Evolutionary conservation across 2,329 filamentous ascomycete genomes (phyloP).

Genomic region (Penicillium polonicum): DNA sequence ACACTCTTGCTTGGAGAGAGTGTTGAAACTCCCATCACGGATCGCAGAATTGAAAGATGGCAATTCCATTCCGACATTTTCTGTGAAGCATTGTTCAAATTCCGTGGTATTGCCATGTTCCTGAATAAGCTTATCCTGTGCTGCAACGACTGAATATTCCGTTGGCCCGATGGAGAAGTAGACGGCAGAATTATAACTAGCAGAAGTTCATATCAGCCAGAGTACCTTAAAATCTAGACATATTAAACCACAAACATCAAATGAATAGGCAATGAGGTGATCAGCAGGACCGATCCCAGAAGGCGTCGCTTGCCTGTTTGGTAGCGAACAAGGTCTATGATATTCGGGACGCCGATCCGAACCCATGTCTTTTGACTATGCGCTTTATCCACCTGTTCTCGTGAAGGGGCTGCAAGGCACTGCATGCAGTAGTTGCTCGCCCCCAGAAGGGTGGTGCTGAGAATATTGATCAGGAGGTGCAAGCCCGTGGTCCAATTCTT

Average conservation of each 20-base stretch:
- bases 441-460: not conserved
- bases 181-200: not conserved
- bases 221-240: not conserved
- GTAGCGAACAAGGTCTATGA: constrained; percentile 23
- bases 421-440: constrained; percentile 8
- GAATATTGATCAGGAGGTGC: constrained; percentile 3
- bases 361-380: constrained; percentile 2
- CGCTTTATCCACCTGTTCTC: not conserved
- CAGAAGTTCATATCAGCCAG: not conserved
- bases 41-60: not conserved
- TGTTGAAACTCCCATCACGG: not conserved
- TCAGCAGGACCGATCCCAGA: not conserved
- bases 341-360: not conserved
- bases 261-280: not conserved
- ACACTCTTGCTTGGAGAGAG: not conserved
- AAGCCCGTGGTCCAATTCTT: not conserved
- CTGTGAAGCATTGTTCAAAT: not conserved
- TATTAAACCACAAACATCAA: not conserved
- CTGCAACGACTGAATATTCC: not conserved
- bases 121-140: not conserved
- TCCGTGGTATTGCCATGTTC: not conserved
- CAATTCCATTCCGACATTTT: not conserved
- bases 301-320: not conserved
- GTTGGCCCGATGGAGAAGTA: not conserved
- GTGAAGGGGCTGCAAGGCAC: not conserved